Percentiles rank a stretch among this genome's conserved stretches.
These are phyloP conservation scores for Ammopiptanthus mongolicus DNA, from an alignment of 306 rosid genomes.

Conservation along the genomic window DNA sequence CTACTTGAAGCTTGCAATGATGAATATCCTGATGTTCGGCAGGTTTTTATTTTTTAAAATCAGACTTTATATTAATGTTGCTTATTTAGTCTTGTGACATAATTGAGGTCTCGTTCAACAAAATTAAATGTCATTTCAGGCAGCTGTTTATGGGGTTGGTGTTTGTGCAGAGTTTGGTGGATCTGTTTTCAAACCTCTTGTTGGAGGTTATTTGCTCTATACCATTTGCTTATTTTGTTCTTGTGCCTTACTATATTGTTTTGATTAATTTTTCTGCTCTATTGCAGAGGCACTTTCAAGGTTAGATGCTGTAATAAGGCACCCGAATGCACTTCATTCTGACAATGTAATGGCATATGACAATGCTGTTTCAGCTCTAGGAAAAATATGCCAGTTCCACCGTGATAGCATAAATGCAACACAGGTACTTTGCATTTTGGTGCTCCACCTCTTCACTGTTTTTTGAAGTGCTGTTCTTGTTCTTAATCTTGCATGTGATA, in stretches of 20 bases:
- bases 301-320: constrained; percentile 80
- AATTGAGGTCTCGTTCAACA: not conserved
- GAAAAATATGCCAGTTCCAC: constrained; percentile 86
- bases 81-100: not conserved
- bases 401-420: constrained; percentile 86
- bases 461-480: not conserved
- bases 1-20: constrained; percentile 97
- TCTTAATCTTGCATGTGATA: not conserved
- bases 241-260: not conserved
- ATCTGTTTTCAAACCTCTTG: constrained; percentile 74
- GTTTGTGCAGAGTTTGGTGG: constrained; percentile 98
- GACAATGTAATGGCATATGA: constrained; percentile 94
- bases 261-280: constrained; percentile 2
- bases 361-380: constrained; percentile 95
- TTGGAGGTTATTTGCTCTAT: constrained; percentile 54
- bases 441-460: not conserved
- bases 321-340: constrained; percentile 63
- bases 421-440: constrained; percentile 52
- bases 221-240: not conserved
- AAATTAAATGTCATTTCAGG: constrained; percentile 49
- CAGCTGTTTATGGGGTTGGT: constrained; percentile 98
- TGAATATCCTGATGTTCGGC: constrained; percentile 87
- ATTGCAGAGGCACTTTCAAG: constrained; percentile 89
- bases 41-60: constrained; percentile 42
- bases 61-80: not conserved